Evolutionary conservation across 2,329 filamentous ascomycete genomes (phyloP).

Genomic region (Cercospora nicotianae): DNA sequence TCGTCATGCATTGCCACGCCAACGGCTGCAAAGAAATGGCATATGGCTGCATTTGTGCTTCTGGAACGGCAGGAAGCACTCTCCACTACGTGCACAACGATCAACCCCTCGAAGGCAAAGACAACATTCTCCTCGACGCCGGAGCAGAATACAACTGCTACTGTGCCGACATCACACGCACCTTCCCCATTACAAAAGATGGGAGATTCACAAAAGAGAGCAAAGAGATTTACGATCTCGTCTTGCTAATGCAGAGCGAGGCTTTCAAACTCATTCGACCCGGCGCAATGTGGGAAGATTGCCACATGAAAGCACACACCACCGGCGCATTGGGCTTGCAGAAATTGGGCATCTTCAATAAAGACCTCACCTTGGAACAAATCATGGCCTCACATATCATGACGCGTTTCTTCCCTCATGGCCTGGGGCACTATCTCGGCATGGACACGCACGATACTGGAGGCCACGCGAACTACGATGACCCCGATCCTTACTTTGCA

Average conservation of each 20-base stretch:
- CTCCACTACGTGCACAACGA: constrained; percentile 86
- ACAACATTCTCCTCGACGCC: constrained; percentile 80
- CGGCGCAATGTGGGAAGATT: constrained; percentile 75
- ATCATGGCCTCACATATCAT: constrained; percentile 49
- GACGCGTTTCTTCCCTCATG: constrained; percentile 54
- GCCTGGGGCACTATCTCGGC: constrained; percentile 53
- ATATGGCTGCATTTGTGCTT: constrained; percentile 83
- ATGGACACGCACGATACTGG: constrained; percentile 56
- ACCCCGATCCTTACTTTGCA: constrained; percentile 79
- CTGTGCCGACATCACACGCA: constrained; percentile 70
- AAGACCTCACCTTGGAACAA: constrained; percentile 40
- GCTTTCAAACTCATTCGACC: constrained; percentile 71
- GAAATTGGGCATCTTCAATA: constrained; percentile 67
- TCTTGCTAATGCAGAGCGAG: constrained; percentile 81
- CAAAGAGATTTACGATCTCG: constrained; percentile 59
- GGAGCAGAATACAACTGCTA: constrained; percentile 60
- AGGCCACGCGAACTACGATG: constrained; percentile 54
- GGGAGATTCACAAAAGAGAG: constrained; percentile 70
- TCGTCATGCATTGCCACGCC: constrained; percentile 73
- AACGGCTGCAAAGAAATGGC: constrained; percentile 78
- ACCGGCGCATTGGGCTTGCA: constrained; percentile 80
- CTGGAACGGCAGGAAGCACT: constrained; percentile 76
- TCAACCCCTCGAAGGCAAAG: constrained; percentile 66
- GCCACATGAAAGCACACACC: constrained; percentile 76
- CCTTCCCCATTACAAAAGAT: constrained; percentile 68